Evolutionary conservation across 75 land plant species (phyloP).

Genomic region (Sequoia sempervirens): DNA sequence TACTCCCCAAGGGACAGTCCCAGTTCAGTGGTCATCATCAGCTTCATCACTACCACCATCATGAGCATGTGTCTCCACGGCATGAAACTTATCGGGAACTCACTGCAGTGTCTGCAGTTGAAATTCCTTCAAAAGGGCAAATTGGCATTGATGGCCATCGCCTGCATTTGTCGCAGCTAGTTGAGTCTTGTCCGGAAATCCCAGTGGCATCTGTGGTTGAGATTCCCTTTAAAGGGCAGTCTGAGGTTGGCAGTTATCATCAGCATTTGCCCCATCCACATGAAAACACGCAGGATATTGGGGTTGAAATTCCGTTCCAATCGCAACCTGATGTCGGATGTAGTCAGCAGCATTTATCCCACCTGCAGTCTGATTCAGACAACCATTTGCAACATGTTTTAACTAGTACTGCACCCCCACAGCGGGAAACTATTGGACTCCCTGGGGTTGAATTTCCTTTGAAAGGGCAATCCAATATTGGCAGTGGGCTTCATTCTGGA

Average conservation of each 20-base stretch:
- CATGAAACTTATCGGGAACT: not conserved
- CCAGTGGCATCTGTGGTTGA: not conserved
- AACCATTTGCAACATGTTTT: not conserved
- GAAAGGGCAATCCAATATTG: constrained; percentile 5
- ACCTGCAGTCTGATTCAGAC: not conserved
- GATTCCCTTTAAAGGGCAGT: constrained; percentile 2
- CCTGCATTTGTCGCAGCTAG: not conserved
- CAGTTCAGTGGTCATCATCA: not conserved
- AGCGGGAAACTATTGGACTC: not conserved
- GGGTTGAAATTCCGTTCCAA: not conserved
- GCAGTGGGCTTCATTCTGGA: constrained; percentile 2
- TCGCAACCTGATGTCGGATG: not conserved
- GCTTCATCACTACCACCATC: not conserved
- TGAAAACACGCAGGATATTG: not conserved
- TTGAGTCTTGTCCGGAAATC: not conserved
- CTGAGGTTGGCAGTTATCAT: constrained; percentile 3
- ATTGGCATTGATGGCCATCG: not conserved
- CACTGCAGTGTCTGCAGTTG: not conserved
- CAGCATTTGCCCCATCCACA: not conserved
- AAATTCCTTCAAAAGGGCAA: constrained; percentile 7
- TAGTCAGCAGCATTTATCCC: not conserved
- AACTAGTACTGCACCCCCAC: not conserved
- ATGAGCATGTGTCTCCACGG: not conserved
- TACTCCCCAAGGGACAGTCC: not conserved
- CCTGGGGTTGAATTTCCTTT: constrained; percentile 7